phyloP scores from a whole-genome alignment of 306 rosid genomes.

The Vigna angularis region DNA sequence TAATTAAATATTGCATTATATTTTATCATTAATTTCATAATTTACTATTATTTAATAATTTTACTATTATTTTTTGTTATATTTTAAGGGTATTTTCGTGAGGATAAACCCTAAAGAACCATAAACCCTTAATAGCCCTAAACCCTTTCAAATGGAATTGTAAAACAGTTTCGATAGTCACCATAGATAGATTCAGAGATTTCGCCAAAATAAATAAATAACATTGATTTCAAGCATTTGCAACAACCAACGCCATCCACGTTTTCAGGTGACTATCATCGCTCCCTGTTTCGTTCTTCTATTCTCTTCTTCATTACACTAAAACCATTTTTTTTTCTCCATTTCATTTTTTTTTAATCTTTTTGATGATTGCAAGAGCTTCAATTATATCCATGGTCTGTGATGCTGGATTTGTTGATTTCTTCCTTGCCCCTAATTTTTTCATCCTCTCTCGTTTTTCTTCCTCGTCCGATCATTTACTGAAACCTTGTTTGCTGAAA shows the following conservation, averaged over 20 bases:
- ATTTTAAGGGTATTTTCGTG: too few species aligned
- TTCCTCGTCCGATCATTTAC: too few species aligned
- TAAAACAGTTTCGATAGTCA: background rate
- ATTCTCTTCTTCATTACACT: background rate
- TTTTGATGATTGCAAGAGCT: conserved; percentile 3
- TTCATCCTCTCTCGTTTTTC: too few species aligned
- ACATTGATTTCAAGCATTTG: background rate
- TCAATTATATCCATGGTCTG: background rate
- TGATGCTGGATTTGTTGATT: conserved; percentile 12
- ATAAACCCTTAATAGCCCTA: background rate
- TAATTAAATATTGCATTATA: too few species aligned
- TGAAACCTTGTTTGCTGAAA: background rate
- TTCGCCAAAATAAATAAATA: background rate
- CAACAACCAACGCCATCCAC: background rate
- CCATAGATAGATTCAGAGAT: background rate
- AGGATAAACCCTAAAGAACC: background rate
- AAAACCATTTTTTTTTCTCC: background rate
- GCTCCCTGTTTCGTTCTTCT: background rate
- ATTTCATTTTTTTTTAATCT: too few species aligned
- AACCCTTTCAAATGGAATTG: conserved; percentile 18
- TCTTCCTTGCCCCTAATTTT: background rate
- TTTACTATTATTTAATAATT: too few species aligned
- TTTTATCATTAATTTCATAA: too few species aligned
- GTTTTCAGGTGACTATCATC: conserved; percentile 25
- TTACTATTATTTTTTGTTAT: too few species aligned